phyloP scores from a whole-genome alignment of 495 filamentous ascomycete species.

The Cairneyella variabilis region DNA sequence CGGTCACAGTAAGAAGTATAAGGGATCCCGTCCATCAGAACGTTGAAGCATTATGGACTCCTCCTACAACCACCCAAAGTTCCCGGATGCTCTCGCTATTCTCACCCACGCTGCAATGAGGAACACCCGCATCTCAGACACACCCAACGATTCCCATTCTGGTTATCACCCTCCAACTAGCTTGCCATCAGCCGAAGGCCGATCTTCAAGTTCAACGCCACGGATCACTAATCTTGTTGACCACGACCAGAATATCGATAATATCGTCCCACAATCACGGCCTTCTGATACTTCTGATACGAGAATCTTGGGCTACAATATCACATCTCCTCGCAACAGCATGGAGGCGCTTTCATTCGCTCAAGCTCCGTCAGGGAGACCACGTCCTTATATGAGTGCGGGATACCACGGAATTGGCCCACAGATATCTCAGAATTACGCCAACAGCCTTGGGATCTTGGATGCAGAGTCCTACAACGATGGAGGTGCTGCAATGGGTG shows the following conservation, averaged over 20 bases:
- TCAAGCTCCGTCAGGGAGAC: background rate
- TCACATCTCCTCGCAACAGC: too few species aligned
- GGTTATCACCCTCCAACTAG: slow-evolving; percentile 1
- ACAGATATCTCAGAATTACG: slow-evolving; percentile 14
- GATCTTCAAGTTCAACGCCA: background rate
- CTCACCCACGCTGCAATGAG: slow-evolving; percentile 21
- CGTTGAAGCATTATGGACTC: slow-evolving; percentile 10
- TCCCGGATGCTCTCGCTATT: slow-evolving; percentile 22
- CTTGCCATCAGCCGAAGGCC: slow-evolving; percentile 1
- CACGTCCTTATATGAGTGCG: slow-evolving; percentile 8
- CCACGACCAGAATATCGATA: background rate
- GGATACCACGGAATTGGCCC: slow-evolving; percentile 10
- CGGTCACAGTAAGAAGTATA: background rate
- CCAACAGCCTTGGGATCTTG: slow-evolving; percentile 39
- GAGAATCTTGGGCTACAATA: too few species aligned
- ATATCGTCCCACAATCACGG: background rate
- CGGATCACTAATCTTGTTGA: slow-evolving; percentile 19
- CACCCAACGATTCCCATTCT: slow-evolving; percentile 3
- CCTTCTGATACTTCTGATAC: slow-evolving; percentile 1
- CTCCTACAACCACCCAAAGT: slow-evolving; percentile 13
- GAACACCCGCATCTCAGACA: background rate
- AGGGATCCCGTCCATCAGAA: background rate
- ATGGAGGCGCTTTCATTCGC: slow-evolving; percentile 19
- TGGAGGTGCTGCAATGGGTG: slow-evolving; percentile 12
- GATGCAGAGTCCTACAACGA: slow-evolving; percentile 46